These are phyloP conservation scores for Akanthomyces muscarius DNA, from an alignment of 2,329 filamentous ascomycete species.

Conservation along the genomic window DNA sequence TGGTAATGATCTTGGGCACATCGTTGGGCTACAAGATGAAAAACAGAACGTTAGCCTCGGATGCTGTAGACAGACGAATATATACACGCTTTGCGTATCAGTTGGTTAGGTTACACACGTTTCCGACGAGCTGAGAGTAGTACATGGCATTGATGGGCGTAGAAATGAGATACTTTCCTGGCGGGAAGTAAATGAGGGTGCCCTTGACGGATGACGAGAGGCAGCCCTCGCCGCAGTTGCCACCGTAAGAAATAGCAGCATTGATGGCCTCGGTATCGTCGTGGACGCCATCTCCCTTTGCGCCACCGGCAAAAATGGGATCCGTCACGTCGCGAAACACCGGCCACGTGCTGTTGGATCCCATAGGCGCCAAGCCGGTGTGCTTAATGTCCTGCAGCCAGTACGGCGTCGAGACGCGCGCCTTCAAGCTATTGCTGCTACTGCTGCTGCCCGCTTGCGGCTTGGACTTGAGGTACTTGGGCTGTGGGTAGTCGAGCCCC, in stretches of 20 bases:
- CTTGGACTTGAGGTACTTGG: too few relatives aligned
- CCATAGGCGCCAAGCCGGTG: slow-evolving; percentile 9
- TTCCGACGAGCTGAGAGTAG: slow-evolving; percentile 14
- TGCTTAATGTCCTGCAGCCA: slow-evolving; percentile 13
- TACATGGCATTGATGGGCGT: slow-evolving; percentile 12
- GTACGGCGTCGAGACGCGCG: background rate
- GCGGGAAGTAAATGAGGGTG: slow-evolving; percentile 9
- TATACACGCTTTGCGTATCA: background rate
- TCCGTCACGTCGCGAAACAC: slow-evolving; percentile 14
- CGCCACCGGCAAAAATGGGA: background rate
- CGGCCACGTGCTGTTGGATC: slow-evolving; percentile 9
- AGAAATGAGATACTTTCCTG: slow-evolving; percentile 13
- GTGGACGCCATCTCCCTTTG: slow-evolving; percentile 8
- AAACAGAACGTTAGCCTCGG: background rate
- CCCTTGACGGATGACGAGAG: slow-evolving; percentile 8
- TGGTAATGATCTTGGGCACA: background rate
- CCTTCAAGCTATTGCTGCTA: too few relatives aligned
- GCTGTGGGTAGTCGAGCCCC: too few relatives aligned
- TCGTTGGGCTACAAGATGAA: background rate
- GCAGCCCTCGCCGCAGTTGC: slow-evolving; percentile 10
- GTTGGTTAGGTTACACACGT: background rate
- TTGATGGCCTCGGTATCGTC: slow-evolving; percentile 13
- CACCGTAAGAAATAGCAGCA: slow-evolving; percentile 8
- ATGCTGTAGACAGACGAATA: background rate
- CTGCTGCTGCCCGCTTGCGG: too few relatives aligned